Percentiles rank a stretch among this genome's conserved stretches.
Conservation (phyloP, 2,329 filamentous ascomycete species). For the Colletotrichum sidae region DNA sequence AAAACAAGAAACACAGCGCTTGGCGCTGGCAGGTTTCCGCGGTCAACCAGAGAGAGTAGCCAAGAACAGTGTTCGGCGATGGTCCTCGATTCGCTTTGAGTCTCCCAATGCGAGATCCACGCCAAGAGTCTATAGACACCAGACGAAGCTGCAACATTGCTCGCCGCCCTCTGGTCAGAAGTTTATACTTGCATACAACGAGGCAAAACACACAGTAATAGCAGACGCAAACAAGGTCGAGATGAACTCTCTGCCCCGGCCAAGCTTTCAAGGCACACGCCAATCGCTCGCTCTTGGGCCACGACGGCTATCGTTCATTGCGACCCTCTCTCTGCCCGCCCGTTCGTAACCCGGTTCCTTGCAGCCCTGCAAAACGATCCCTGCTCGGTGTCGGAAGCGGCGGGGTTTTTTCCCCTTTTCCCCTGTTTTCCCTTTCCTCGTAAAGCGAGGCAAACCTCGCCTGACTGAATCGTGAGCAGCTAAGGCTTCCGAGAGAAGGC, state of each 20-base stretch:
- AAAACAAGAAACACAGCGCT: too few relatives aligned
- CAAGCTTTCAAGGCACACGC: neutral
- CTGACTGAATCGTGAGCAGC: too few relatives aligned
- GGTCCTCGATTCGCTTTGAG: too few relatives aligned
- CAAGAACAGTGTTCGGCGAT: too few relatives aligned
- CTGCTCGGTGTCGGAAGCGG: slow-evolving; percentile 1
- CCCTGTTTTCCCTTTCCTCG: neutral
- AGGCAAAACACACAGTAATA: neutral
- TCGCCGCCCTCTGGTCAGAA: neutral
- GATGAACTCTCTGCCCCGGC: slow-evolving; percentile 11
- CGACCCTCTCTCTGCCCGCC: neutral
- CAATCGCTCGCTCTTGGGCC: neutral
- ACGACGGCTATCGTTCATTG: neutral
- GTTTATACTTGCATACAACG: neutral
- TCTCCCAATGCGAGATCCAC: too few relatives aligned
- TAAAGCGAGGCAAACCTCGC: neutral
- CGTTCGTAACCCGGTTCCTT: slow-evolving; percentile 1
- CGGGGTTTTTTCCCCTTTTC: neutral
- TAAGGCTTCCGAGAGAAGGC: too few relatives aligned
- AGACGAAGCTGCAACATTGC: neutral
- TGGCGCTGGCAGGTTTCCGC: too few relatives aligned
- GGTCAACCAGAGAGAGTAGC: too few relatives aligned
- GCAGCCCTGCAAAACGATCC: slow-evolving; percentile 19
- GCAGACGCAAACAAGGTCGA: neutral
- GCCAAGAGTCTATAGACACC: too few relatives aligned